Conservation (phyloP, 768 basidiomycete genomes). For the Daedalea quercina region DNA sequence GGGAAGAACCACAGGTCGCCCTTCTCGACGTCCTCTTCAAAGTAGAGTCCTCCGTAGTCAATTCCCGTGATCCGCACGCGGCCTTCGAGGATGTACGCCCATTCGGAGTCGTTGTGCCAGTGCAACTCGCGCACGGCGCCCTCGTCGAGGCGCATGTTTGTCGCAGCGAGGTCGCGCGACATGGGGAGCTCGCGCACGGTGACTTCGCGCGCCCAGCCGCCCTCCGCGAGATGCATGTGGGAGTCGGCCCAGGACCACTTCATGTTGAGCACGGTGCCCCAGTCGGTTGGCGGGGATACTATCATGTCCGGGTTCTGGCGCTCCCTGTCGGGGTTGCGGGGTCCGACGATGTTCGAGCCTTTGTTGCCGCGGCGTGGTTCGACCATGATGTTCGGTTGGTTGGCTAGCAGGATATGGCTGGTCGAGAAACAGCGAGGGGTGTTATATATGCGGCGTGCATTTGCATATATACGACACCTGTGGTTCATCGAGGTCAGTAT, state of each 20-base stretch:
- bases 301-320: not conserved
- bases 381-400: not conserved
- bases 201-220: conserved; percentile 1
- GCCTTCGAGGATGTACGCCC: conserved; percentile 27
- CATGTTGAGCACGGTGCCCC: not conserved
- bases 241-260: conserved; percentile 4
- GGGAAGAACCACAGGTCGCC: conserved; percentile 33
- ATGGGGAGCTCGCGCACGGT: conserved; percentile 3
- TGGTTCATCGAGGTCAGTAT: not conserved
- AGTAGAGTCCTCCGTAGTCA: conserved; percentile 40
- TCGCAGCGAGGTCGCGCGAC: conserved; percentile 16
- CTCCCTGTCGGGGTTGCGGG: conserved; percentile 2
- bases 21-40: conserved; percentile 35
- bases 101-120: conserved; percentile 27
- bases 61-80: conserved; percentile 35
- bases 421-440: not conserved
- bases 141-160: conserved; percentile 29
- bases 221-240: conserved; percentile 2
- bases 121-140: conserved; percentile 32
- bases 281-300: not conserved
- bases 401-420: not conserved
- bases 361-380: not conserved
- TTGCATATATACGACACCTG: not conserved
- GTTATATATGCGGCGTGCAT: not conserved
- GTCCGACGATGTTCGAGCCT: not conserved